A percentile compares a stretch with the other conserved stretches of the same genome.
phyloP scores from a whole-genome alignment of 2,329 filamentous ascomycete species.

The Colletotrichum sp. region DNA sequence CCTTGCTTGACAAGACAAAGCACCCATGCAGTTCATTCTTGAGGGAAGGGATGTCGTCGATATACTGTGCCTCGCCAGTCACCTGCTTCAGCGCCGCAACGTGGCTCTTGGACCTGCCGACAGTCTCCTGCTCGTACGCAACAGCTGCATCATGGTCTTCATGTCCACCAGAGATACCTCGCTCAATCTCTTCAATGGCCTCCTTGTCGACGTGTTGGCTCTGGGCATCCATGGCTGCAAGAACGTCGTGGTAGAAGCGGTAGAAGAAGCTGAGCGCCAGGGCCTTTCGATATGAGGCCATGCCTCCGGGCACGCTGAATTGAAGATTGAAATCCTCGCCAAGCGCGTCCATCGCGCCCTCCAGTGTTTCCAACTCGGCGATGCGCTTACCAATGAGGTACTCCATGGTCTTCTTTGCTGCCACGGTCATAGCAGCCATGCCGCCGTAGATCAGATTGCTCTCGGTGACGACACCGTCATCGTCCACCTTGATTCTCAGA shows the following conservation, averaged over 20 bases:
- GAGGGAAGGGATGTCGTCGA: conserved; percentile 87
- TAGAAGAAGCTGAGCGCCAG: conserved; percentile 95
- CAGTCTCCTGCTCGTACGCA: conserved; percentile 80
- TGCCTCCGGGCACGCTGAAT: conserved; percentile 93
- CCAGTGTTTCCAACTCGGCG: conserved; percentile 80
- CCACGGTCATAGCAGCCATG: conserved; percentile 91
- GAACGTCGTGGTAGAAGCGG: conserved; percentile 90
- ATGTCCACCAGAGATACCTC: conserved; percentile 79
- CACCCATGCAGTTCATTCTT: conserved; percentile 90
- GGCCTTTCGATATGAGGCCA: conserved; percentile 95
- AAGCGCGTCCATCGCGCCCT: conserved; percentile 89
- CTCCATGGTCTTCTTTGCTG: conserved; percentile 77
- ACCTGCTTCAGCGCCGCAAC: conserved; percentile 92
- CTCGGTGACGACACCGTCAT: conserved; percentile 72
- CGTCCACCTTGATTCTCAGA: conserved; percentile 74
- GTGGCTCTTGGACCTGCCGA: conserved; percentile 87
- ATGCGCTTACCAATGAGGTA: conserved; percentile 81
- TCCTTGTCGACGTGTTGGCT: conserved; percentile 67
- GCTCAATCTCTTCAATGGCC: conserved; percentile 82
- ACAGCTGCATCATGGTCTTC: conserved; percentile 78
- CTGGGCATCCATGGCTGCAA: conserved; percentile 63
- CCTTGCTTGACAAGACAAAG: conserved; percentile 85
- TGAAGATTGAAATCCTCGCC: conserved; percentile 86
- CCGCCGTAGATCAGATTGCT: conserved; percentile 90
- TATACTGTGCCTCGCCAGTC: conserved; percentile 94